Base-by-base conservation (phyloP, 1,139 yeast genomes). In the Geotrichum candidum region DNA sequence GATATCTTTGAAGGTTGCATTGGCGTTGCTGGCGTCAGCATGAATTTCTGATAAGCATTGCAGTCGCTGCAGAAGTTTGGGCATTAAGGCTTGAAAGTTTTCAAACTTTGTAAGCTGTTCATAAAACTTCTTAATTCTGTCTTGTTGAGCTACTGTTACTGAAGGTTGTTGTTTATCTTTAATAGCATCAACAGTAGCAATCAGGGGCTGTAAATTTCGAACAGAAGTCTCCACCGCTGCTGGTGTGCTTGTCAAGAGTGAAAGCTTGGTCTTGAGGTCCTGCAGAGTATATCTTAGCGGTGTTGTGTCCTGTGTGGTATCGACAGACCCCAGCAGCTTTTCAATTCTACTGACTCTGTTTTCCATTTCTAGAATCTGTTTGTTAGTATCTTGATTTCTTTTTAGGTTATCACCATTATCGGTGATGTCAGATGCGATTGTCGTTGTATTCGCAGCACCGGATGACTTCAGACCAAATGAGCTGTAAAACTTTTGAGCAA, bases 21-120 rank as follows among this genome's bases (percentile, higher is more conserved):
- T 51, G 5, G 65, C 38, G 18, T 53, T 38, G 22, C 31, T 51
- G 5, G 65, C 65, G 46, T 63, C 63, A 6, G 62, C 46, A 58
- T 63, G 65, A 3, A 63, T 29, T 9, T 53, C 51, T 15, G 59
- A 54, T 29, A 63, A 33, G 18, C 48, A 7, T 48, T 58, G 58
- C 31, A 63, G 29, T 18, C 65, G 60, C 10, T 33, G 50, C 3
- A 63, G 51, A 5, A 63, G 58, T 31, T 55, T 58, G 7, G 65
- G 65, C 18, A 63, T n/a, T n/a, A 55, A 18, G 22, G 48, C 25
- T 54, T 60, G 58, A 33, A 58, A 53, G 27, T 56, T 55, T 13
- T 51, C 48, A 13, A 56, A 31, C 33, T 51, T 35, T 11, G 52
- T 15, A 10, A 56, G 41, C 33, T 56, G 55, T 6, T 52, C 51